phyloP scores from a whole-genome alignment of 2,329 filamentous ascomycete species.

The Exophiala sideris region DNA sequence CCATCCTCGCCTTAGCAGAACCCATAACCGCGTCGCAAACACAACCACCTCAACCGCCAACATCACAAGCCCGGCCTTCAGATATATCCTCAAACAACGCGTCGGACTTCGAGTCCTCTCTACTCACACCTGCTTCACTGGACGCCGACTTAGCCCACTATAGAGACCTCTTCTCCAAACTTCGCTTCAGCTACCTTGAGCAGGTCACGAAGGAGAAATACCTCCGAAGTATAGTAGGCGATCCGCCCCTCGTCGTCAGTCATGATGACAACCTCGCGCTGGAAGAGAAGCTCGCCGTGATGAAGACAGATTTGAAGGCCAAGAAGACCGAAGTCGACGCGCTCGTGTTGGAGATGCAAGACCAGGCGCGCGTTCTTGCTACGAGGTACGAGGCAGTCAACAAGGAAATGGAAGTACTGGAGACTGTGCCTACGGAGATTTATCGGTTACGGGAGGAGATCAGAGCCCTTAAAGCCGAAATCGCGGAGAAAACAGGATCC shows the following conservation, averaged over 20 bases:
- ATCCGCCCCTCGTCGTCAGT: slow-evolving; percentile 81
- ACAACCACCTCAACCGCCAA: neutral
- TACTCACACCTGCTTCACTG: slow-evolving; percentile 68
- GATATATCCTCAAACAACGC: slow-evolving; percentile 68
- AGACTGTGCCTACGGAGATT: slow-evolving; percentile 41
- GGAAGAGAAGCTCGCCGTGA: slow-evolving; percentile 64
- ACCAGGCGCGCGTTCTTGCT: slow-evolving; percentile 63
- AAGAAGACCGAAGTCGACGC: slow-evolving; percentile 75
- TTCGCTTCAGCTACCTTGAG: slow-evolving; percentile 95
- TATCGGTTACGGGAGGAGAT: slow-evolving; percentile 41
- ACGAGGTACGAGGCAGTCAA: slow-evolving; percentile 45
- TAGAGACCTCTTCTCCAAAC: slow-evolving; percentile 86
- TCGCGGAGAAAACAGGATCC: slow-evolving; percentile 40
- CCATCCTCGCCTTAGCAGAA: slow-evolving; percentile 34
- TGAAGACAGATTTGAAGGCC: slow-evolving; percentile 73
- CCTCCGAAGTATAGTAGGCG: slow-evolving; percentile 84
- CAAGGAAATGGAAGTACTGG: slow-evolving; percentile 44
- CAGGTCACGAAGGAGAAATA: slow-evolving; percentile 99
- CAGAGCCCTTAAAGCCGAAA: slow-evolving; percentile 40
- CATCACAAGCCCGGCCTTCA: slow-evolving; percentile 36
- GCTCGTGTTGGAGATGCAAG: slow-evolving; percentile 71
- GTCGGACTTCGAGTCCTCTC: slow-evolving; percentile 56
- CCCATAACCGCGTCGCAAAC: slow-evolving; percentile 22
- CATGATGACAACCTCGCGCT: slow-evolving; percentile 76
- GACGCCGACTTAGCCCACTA: slow-evolving; percentile 85